Percentiles rank a stretch among this genome's conserved stretches.
phyloP scores from a whole-genome alignment of 495 filamentous ascomycete species.

The Neurospora pannonica region DNA sequence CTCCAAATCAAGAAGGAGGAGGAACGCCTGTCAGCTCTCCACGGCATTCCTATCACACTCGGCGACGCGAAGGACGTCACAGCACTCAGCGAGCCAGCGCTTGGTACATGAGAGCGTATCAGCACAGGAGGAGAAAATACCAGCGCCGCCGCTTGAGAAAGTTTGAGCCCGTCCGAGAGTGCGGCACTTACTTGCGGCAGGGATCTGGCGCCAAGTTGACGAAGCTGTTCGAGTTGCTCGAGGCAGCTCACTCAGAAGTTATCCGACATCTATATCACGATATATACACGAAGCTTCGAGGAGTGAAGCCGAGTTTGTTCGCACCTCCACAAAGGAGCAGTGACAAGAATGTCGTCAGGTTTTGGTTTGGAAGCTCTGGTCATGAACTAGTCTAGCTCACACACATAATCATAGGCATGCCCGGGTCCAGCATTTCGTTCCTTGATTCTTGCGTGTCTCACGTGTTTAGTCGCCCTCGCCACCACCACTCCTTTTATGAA shows the following conservation, averaged over 20 bases:
- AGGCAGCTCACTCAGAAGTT: not conserved
- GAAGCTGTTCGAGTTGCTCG: not conserved
- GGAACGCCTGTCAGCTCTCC: constrained; percentile 37
- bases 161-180: not conserved
- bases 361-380: not conserved
- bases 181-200: not conserved
- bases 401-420: not conserved
- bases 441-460: not conserved
- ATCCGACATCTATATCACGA: not conserved
- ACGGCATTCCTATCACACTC: constrained; percentile 11
- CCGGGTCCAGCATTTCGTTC: not conserved
- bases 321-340: not conserved
- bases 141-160: constrained; percentile 4
- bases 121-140: constrained; percentile 1
- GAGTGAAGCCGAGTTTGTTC: not conserved
- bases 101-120: constrained; percentile 17
- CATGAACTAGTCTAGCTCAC: not conserved
- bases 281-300: not conserved
- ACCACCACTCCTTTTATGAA: not conserved
- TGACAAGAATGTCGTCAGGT: not conserved
- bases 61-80: not conserved
- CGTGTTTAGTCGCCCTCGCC: not conserved
- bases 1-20: constrained; percentile 54
- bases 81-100: constrained; percentile 5
- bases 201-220: not conserved